Evolutionary conservation across 257 asterid species (phyloP).

Genomic region (Solanum dulcamara): DNA sequence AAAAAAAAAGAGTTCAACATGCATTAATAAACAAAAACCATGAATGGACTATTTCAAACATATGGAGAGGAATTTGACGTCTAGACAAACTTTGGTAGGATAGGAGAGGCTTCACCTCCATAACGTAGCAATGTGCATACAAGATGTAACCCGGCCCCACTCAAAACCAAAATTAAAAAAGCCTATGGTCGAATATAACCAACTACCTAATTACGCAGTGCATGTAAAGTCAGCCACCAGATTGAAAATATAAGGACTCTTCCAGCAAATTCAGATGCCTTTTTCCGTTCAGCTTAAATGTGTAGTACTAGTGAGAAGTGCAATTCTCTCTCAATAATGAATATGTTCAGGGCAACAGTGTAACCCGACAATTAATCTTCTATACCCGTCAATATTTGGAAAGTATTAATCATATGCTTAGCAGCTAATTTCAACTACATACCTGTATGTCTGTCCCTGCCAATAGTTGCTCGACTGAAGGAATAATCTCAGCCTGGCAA

Average conservation of each 20-base stretch:
- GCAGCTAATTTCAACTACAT: not conserved
- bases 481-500: slow-evolving; percentile 82
- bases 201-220: not conserved
- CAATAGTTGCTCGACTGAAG: slow-evolving; percentile 72
- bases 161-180: not conserved
- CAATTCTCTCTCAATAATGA: not conserved
- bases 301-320: not conserved
- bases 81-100: not conserved
- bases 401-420: not conserved
- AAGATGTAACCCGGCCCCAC: not conserved
- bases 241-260: not conserved
- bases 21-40: not conserved
- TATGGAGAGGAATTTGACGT: not conserved
- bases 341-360: not conserved
- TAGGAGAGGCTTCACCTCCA: not conserved
- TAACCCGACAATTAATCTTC: not conserved
- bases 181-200: not conserved
- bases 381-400: not conserved
- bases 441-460: slow-evolving; percentile 79
- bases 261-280: not conserved
- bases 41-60: not conserved
- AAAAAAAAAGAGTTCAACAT: not conserved
- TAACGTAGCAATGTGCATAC: not conserved
- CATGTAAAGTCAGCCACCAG: not conserved
- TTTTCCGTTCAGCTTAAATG: not conserved